Percentiles rank a stretch among this genome's conserved stretches.
phyloP scores from a whole-genome alignment of 768 basidiomycete genomes.

The Suillus clintonianus region DNA sequence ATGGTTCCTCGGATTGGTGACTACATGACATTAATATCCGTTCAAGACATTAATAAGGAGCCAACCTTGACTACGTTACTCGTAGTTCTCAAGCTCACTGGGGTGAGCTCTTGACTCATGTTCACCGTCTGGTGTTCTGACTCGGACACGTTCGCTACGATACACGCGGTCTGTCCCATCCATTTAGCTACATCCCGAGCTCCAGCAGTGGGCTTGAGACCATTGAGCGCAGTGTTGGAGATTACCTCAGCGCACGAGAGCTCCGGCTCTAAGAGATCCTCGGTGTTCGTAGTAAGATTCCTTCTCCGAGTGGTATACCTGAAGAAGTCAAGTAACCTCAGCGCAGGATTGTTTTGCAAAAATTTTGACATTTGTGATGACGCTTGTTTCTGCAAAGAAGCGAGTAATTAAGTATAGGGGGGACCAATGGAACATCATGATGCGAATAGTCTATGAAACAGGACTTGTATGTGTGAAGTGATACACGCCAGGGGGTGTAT shows the following conservation, averaged over 20 bases:
- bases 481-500: not conserved
- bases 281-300: not conserved
- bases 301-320: not conserved
- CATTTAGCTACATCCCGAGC: too few species aligned
- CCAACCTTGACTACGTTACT: too few species aligned
- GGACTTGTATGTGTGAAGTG: conserved; percentile 18
- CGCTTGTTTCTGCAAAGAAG: conserved; percentile 18
- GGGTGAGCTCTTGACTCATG: too few species aligned
- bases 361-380: not conserved
- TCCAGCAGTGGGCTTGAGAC: too few species aligned
- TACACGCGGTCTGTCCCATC: too few species aligned
- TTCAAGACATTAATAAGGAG: too few species aligned
- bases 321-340: conserved; percentile 10
- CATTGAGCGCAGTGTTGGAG: conserved; percentile 1
- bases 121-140: too few species aligned
- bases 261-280: conserved; percentile 5
- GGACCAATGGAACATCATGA: conserved; percentile 29
- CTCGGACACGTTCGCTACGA: too few species aligned
- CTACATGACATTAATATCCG: too few species aligned
- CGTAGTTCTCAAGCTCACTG: too few species aligned
- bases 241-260: conserved; percentile 5
- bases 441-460: conserved; percentile 20
- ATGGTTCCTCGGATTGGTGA: too few species aligned
- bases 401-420: conserved; percentile 33
- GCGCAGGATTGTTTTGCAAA: conserved; percentile 6